These are phyloP conservation scores for Leccinum subtestaceum DNA, from an alignment of 768 basidiomycete genomes.

Conservation along the genomic window DNA sequence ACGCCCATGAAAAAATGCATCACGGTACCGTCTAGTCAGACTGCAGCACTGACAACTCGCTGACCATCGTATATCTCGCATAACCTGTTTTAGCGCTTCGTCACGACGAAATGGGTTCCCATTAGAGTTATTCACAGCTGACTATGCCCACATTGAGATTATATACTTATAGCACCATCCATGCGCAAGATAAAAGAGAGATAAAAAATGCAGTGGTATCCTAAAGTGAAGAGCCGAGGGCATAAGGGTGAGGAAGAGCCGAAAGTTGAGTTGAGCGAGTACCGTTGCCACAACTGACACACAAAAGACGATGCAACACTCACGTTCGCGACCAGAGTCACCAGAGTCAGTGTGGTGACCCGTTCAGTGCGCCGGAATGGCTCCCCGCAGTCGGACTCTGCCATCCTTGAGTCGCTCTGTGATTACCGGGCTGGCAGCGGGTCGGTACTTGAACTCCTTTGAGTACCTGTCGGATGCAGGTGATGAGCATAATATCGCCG, in stretches of 20 bases:
- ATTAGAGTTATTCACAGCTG: background rate
- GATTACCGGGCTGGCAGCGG: constrained; percentile 81
- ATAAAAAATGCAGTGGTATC: background rate
- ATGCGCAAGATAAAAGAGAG: background rate
- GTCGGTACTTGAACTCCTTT: constrained; percentile 75
- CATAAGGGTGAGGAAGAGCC: background rate
- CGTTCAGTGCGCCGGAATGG: constrained; percentile 35
- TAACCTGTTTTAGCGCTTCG: background rate
- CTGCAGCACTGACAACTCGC: no score
- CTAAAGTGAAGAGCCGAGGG: background rate
- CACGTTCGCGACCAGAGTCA: background rate
- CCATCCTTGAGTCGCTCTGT: constrained; percentile 77
- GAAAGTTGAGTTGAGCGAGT: background rate
- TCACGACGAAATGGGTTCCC: background rate
- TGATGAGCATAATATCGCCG: background rate
- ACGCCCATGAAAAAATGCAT: background rate
- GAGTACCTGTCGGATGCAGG: constrained; percentile 62
- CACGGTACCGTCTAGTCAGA: background rate
- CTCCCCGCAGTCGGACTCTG: constrained; percentile 66
- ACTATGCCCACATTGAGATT: background rate
- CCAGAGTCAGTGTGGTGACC: background rate
- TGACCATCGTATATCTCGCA: background rate
- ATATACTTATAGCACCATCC: background rate
- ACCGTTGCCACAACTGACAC: background rate
- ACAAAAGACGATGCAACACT: background rate